Base-by-base conservation (phyloP, 2,329 filamentous ascomycete species). In the Macrophomina pseudophaseolina region DNA sequence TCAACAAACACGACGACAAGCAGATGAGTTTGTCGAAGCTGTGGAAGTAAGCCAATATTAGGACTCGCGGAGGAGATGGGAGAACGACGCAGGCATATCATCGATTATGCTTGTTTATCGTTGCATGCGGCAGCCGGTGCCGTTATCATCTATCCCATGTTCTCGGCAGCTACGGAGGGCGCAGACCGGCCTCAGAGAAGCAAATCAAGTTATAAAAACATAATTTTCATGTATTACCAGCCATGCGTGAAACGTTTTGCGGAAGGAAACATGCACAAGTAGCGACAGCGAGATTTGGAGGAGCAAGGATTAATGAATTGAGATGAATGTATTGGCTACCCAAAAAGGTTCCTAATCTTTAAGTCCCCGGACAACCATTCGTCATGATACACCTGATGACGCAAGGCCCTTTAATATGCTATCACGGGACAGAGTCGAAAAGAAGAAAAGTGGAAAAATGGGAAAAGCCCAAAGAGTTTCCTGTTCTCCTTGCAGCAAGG, bases 1-100 rank as follows among this genome's bases (percentile, higher is more conserved):
- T 99, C 78, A 98, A 99, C 88, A 98, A 97, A 87, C 95, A 98
- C 79, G 95, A 98, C 76, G 95, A 99, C 81, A 98, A 98, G 87
- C 94, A 97, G 79, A 91, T 93, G 73, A 93, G 90, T 76, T 84
- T 97, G 74, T 91, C 90, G 77, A 97, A 97, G 83, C 84, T 97
- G 75, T 97, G 89, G 88, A 92, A 92, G 85, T 92, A 86, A 64
- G 48, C 51, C 44, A 44, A 14, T 7, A 30, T 11, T 30, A 9
- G 28, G 40, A 4, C 14, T 44, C 23, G 35, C 14, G 52, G 33
- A 38, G 8, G 56, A 30, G 18, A 9, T 23, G 35, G 35, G 44
- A 66, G 54, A 33, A 49, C 33, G 46, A 48, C n/a, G 58, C 51
- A 38, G 54, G n/a, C 40, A 23, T 52, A 38, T 51, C 30, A 62